Conservation (phyloP, 148 eudicot species). For the Rheum nobile region DNA sequence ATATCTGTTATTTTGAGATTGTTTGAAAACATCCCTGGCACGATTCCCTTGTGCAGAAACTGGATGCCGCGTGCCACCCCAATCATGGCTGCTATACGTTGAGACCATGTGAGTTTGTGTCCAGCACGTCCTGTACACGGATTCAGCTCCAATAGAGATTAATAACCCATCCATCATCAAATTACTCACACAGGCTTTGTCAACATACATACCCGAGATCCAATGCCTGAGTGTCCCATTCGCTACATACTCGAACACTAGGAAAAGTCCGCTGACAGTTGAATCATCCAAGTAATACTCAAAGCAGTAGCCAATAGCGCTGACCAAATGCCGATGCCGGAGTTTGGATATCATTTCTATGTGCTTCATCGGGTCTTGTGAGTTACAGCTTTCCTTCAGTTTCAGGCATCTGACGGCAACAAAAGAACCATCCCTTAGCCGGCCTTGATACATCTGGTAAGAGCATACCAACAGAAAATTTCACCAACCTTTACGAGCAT, state of each 20-base stretch:
- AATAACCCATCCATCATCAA: no score
- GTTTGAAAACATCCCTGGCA: constrained; percentile 64
- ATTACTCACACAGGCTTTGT: neutral
- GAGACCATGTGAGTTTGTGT: constrained; percentile 57
- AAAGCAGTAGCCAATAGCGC: constrained; percentile 84
- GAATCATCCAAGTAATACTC: constrained; percentile 90
- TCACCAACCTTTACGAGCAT: no score
- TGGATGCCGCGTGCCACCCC: constrained; percentile 87
- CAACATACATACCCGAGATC: constrained; percentile 53
- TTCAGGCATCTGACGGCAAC: constrained; percentile 75
- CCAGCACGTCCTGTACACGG: constrained; percentile 30
- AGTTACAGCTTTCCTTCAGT: constrained; percentile 39
- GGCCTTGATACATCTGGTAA: constrained; percentile 74
- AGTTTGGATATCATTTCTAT: constrained; percentile 71
- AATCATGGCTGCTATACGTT: constrained; percentile 66
- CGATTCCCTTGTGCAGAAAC: constrained; percentile 72
- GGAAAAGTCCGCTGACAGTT: constrained; percentile 80
- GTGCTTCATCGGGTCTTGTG: constrained; percentile 52
- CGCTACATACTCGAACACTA: constrained; percentile 72
- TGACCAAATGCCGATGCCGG: constrained; percentile 78
- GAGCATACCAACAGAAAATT: neutral
- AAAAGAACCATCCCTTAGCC: constrained; percentile 53
- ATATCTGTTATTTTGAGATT: constrained; percentile 72
- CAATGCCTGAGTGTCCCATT: constrained; percentile 75
- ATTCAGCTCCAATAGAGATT: neutral